Conservation (phyloP, 2,329 filamentous ascomycete genomes). For the Cercospora brassicicola region DNA sequence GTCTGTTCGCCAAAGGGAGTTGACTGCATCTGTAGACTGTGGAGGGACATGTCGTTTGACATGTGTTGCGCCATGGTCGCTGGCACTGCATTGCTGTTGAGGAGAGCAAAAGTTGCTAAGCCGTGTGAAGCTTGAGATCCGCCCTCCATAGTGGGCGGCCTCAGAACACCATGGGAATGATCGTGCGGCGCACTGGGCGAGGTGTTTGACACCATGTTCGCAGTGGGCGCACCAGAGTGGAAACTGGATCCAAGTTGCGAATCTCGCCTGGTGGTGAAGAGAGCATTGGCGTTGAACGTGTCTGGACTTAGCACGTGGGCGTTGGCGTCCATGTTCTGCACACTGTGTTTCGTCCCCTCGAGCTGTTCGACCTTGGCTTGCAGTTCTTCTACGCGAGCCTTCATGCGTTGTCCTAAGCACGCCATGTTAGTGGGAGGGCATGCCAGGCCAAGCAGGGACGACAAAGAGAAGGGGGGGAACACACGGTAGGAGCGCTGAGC, state of each 20-base stretch:
- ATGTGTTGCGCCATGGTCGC: neutral
- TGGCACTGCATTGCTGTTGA: neutral
- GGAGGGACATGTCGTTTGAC: neutral
- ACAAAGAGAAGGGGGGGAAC: neutral
- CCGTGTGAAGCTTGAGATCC: neutral
- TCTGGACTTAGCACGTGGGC: neutral
- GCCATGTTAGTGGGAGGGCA: neutral
- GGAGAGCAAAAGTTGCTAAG: neutral
- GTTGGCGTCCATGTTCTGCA: neutral
- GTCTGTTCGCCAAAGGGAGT: neutral
- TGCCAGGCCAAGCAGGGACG: neutral
- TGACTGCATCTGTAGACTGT: conserved; percentile 2
- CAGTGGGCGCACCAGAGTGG: neutral
- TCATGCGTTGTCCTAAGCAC: conserved; percentile 7
- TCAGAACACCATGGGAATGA: neutral
- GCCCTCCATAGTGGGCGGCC: neutral
- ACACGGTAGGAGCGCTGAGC: conserved; percentile 9
- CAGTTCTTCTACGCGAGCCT: conserved; percentile 8
- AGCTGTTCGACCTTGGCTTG: conserved; percentile 8
- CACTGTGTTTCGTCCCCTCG: conserved; percentile 1
- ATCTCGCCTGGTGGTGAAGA: neutral
- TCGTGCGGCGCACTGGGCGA: neutral
- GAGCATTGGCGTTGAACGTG: neutral
- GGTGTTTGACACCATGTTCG: neutral
- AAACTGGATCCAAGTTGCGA: neutral